Percentiles rank a stretch among this genome's conserved stretches.
Evolutionary conservation across 192 early-diverging fungal species (phyloP).

Genomic region (Podila clonocystis): DNA sequence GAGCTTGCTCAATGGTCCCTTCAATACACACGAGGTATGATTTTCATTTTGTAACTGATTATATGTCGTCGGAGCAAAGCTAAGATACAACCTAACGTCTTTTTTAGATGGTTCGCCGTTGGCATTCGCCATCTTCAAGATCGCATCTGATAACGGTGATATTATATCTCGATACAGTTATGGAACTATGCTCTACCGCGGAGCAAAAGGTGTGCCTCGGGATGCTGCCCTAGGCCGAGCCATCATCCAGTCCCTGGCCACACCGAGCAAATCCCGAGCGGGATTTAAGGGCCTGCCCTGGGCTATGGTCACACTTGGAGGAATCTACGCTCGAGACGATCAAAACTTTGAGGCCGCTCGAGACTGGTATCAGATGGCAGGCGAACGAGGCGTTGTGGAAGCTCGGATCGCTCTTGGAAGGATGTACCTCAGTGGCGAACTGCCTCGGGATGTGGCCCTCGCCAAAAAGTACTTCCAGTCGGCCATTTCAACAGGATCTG

Average conservation of each 20-base stretch:
- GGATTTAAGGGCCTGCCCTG: slow-evolving; percentile 50
- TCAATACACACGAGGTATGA: slow-evolving; percentile 32
- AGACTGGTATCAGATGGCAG: slow-evolving; percentile 58
- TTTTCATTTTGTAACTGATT: neutral
- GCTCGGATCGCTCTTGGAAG: slow-evolving; percentile 55
- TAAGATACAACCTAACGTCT: neutral
- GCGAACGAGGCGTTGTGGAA: slow-evolving; percentile 36
- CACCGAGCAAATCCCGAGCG: neutral
- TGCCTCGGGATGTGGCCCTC: slow-evolving; percentile 19
- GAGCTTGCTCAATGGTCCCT: slow-evolving; percentile 15
- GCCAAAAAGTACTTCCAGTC: slow-evolving; percentile 54
- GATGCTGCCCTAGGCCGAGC: slow-evolving; percentile 47
- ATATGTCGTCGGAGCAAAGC: neutral
- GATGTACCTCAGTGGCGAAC: slow-evolving; percentile 45
- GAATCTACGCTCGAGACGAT: slow-evolving; percentile 55
- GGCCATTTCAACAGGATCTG: slow-evolving; percentile 28
- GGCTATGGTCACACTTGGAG: slow-evolving; percentile 57
- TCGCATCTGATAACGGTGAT: slow-evolving; percentile 54
- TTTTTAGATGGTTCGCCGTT: slow-evolving; percentile 50
- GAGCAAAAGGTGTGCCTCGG: slow-evolving; percentile 49
- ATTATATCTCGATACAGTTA: slow-evolving; percentile 55
- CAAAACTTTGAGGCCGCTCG: slow-evolving; percentile 49
- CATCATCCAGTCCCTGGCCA: slow-evolving; percentile 52
- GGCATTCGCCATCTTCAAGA: slow-evolving; percentile 51
- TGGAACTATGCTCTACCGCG: slow-evolving; percentile 57